Evolutionary conservation across 1,284 basidiomycete species (phyloP), one percentile per base, ranked within the genome.

Genomic region (Pseudozyma sp.): DNA sequence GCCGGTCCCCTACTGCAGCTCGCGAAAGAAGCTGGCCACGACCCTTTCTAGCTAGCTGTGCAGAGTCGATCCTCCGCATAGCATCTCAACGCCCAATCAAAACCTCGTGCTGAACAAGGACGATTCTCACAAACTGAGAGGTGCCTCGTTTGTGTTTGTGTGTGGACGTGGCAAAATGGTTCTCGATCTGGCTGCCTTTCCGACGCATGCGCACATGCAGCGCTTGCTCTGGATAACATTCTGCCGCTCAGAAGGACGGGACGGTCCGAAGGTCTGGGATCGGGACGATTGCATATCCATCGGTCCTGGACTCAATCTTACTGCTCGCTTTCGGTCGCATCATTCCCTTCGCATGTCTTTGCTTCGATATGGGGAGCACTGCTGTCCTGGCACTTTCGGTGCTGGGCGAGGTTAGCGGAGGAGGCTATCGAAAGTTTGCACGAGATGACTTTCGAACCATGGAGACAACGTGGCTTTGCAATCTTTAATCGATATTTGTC

Each of bases 11-110:
- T 24, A 24, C 4, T 24, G 24, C 24, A 24, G 24, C 24, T 24
- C 24, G 24, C 24, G 24, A 24, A 24, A 37, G 35, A 37, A 42
- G 13, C 13, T 7, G 1, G 16, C 11, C 17, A 7, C 43, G 17
- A 44, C 17, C 19, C 8, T 44, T 24, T 19, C n/a, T 10, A 5
- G 19, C n/a, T 10, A 5, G 19, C 35, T 37, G n/a, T 24, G 43
- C 43, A 44, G 14, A 44, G 43, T 13, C 19, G 43, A 44, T 44
- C 43, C 43, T 44, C 43, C 43, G 43, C 43, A 44, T 44, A n/a
- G 2, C 24, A 6, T 14, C 40, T 5, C 16, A 7, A 42, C 40
- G n/a, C n/a, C 40, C 40, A 42, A 42, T 42, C 40, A 42, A 24
- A 24, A 24, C 24, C 24, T 24, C 24, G 24, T 24, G 24, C 1